These are phyloP conservation scores for Croton setiger DNA, from an alignment of 441 rosid species.

Conservation along the genomic window DNA sequence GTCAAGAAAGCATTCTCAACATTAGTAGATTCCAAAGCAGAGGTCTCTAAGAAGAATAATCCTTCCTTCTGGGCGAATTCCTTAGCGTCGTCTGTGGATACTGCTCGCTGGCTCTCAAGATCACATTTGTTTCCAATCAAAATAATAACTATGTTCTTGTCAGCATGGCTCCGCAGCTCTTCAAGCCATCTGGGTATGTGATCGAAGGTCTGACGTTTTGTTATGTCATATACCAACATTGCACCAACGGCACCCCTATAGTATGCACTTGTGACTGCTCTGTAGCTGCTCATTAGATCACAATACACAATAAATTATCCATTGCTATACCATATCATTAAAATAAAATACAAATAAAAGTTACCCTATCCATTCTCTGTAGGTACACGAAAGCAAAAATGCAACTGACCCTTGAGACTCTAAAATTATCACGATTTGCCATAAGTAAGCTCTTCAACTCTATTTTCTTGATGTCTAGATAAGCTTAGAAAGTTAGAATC, in stretches of 20 bases:
- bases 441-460: too few species aligned
- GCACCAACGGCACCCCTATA: slow-evolving; percentile 86
- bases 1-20: slow-evolving; percentile 80
- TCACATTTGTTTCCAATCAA: slow-evolving; percentile 92
- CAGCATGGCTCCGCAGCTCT: slow-evolving; percentile 54
- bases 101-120: slow-evolving; percentile 69
- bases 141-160: slow-evolving; percentile 70
- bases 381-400: not conserved
- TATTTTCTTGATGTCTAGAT: too few species aligned
- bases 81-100: slow-evolving; percentile 74
- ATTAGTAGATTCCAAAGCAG: slow-evolving; percentile 76
- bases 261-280: slow-evolving; percentile 83
- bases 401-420: too few species aligned
- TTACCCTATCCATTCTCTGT: too few species aligned
- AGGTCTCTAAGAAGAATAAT: slow-evolving; percentile 90
- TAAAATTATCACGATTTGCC: too few species aligned
- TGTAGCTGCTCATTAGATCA: slow-evolving; percentile 43
- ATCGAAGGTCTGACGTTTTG: slow-evolving; percentile 48
- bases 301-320: slow-evolving; percentile 11
- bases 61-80: slow-evolving; percentile 84
- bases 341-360: not conserved
- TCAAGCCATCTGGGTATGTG: slow-evolving; percentile 62
- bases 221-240: slow-evolving; percentile 59
- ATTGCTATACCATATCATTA: not conserved
- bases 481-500: too few species aligned